A percentile compares a stretch with the other conserved stretches of the same genome.
Evolutionary conservation across 2,329 filamentous ascomycete species (phyloP).

Genomic region (Biscogniauxia mediterranea): DNA sequence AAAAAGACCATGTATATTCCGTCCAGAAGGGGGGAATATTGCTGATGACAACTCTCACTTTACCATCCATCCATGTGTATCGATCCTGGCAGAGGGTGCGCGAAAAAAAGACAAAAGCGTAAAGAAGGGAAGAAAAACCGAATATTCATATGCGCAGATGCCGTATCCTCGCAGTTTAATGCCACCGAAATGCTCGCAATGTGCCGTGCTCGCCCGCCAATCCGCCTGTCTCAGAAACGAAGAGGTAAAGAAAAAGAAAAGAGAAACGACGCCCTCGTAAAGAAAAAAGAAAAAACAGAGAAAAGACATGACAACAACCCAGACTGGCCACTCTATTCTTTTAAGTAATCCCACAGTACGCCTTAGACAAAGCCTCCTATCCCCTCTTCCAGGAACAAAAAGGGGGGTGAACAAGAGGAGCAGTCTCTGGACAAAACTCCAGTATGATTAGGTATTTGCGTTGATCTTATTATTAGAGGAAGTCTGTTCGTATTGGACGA

Average conservation of each 20-base stretch:
- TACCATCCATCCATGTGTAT: neutral
- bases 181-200: constrained; percentile 12
- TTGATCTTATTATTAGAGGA: constrained; percentile 6
- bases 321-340: constrained; percentile 12
- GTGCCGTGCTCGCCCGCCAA: constrained; percentile 4
- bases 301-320: constrained; percentile 10
- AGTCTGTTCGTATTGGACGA: constrained; percentile 1
- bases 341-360: constrained; percentile 11
- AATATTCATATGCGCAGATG: constrained; percentile 9
- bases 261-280: constrained; percentile 7
- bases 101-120: neutral
- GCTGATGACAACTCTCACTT: neutral
- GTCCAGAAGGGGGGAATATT: neutral
- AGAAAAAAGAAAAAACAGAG: neutral
- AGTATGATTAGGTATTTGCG: constrained; percentile 6
- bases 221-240: constrained; percentile 10
- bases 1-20: neutral
- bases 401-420: constrained; percentile 3
- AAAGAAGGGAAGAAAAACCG: constrained; percentile 6
- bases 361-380: constrained; percentile 10
- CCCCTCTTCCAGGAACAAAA: constrained; percentile 2
- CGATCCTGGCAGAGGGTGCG: neutral
- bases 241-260: constrained; percentile 9
- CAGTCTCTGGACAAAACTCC: constrained; percentile 4
- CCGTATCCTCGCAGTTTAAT: constrained; percentile 12